phyloP scores from a whole-genome alignment of 257 asterid species.

The Scutellaria galericulata region DNA sequence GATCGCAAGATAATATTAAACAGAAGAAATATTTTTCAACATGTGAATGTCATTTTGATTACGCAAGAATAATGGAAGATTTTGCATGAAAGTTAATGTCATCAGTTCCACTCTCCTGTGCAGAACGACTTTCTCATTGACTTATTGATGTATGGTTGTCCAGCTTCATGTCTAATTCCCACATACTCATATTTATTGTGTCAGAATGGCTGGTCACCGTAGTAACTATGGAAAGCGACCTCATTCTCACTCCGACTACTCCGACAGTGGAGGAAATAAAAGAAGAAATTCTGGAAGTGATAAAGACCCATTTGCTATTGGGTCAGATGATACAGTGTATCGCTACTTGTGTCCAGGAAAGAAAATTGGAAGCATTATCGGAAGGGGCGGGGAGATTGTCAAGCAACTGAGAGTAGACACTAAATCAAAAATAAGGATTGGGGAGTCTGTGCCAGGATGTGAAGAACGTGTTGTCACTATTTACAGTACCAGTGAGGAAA shows the following conservation, averaged over 20 bases:
- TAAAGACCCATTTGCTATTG: constrained; percentile 66
- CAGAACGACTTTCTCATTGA: neutral
- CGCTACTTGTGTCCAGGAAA: constrained; percentile 84
- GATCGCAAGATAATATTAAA: no score
- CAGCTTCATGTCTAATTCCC: neutral
- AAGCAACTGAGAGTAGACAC: constrained; percentile 94
- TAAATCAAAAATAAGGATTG: constrained; percentile 85
- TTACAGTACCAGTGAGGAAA: constrained; percentile 76
- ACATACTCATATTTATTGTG: constrained; percentile 8
- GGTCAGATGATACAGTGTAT: constrained; percentile 80
- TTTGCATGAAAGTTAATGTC: neutral
- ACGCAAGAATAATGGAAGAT: neutral
- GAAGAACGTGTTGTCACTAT: constrained; percentile 88
- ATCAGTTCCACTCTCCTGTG: neutral
- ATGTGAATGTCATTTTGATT: neutral
- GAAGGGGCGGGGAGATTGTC: constrained; percentile 96
- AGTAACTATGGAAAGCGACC: constrained; percentile 79
- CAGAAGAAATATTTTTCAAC: no score
- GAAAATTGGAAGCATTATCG: constrained; percentile 90
- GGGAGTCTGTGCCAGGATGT: constrained; percentile 82
- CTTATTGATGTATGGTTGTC: neutral
- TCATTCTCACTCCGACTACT: constrained; percentile 62
- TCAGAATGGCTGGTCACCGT: constrained; percentile 89
- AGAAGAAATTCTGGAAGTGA: constrained; percentile 77
- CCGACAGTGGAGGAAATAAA: constrained; percentile 68